Conservation (phyloP, 2,329 filamentous ascomycete species). For the Mollisiaceae sp. region DNA sequence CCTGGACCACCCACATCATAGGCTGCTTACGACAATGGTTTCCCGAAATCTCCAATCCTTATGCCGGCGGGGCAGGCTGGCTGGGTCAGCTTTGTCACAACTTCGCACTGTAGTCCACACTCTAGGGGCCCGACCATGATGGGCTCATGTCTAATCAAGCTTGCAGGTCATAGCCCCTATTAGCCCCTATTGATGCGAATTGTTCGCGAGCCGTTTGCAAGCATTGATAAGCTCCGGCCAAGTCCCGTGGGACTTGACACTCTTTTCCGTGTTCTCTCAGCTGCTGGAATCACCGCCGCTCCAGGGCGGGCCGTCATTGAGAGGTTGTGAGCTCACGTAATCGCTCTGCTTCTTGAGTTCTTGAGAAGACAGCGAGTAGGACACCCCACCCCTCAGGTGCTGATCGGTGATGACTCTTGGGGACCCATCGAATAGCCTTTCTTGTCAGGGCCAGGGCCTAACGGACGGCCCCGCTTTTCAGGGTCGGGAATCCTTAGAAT, state of each 20-base stretch:
- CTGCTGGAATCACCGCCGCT: neutral
- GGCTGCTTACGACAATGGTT: neutral
- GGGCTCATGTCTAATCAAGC: slow-evolving; percentile 1
- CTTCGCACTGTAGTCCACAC: neutral
- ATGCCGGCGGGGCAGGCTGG: neutral
- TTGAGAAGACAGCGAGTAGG: no score
- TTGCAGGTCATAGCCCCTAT: neutral
- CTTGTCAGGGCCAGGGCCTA: neutral
- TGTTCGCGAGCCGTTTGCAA: neutral
- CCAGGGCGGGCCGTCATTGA: neutral
- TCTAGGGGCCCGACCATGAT: neutral
- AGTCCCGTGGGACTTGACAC: neutral
- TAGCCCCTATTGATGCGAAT: neutral
- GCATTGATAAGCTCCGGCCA: neutral
- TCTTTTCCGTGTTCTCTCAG: neutral
- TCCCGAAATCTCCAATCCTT: slow-evolving; percentile 1
- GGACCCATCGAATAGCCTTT: slow-evolving; percentile 12
- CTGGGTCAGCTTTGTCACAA: neutral
- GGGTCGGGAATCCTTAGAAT: neutral
- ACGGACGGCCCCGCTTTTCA: neutral
- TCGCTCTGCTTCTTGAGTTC: neutral
- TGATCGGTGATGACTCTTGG: neutral
- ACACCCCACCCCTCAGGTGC: neutral
- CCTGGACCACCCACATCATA: slow-evolving; percentile 1
- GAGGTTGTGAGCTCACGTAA: neutral